phyloP scores from a whole-genome alignment of 148 eudicot genomes.

The Polygonum aviculare region DNA sequence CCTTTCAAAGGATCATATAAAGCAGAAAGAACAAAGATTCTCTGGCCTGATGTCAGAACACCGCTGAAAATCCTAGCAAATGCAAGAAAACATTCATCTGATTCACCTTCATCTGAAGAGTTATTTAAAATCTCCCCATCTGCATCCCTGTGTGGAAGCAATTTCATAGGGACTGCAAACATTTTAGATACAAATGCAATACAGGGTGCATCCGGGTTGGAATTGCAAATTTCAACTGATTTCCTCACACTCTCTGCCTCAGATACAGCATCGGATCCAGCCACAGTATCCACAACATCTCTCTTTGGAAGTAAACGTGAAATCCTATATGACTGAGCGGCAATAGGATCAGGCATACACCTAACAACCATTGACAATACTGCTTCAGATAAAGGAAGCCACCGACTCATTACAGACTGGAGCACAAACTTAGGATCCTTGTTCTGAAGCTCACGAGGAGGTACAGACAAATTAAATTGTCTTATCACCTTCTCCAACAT shows the following conservation, averaged over 20 bases:
- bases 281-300: slow-evolving; percentile 38
- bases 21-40: slow-evolving; percentile 72
- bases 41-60: slow-evolving; percentile 54
- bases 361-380: slow-evolving; percentile 68
- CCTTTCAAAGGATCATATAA: slow-evolving; percentile 76
- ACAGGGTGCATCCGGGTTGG: slow-evolving; percentile 61
- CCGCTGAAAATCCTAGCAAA: slow-evolving; percentile 95
- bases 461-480: slow-evolving; percentile 51
- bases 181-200: slow-evolving; percentile 94
- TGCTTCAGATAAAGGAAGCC: slow-evolving; percentile 77
- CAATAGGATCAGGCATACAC: slow-evolving; percentile 61
- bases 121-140: slow-evolving; percentile 41
- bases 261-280: slow-evolving; percentile 40
- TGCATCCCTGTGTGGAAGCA: slow-evolving; percentile 58
- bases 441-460: slow-evolving; percentile 63
- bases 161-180: slow-evolving; percentile 75
- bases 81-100: slow-evolving; percentile 94
- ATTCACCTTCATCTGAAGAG: slow-evolving; percentile 43
- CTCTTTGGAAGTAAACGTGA: slow-evolving; percentile 80
- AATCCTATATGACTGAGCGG: slow-evolving; percentile 62
- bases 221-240: slow-evolving; percentile 72
- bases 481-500: slow-evolving; percentile 61
- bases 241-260: slow-evolving; percentile 71
- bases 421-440: slow-evolving; percentile 76
- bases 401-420: slow-evolving; percentile 75